Evolutionary conservation across 78 protist species (phyloP).

Genomic region (Tieghemostelium lacteum): DNA sequence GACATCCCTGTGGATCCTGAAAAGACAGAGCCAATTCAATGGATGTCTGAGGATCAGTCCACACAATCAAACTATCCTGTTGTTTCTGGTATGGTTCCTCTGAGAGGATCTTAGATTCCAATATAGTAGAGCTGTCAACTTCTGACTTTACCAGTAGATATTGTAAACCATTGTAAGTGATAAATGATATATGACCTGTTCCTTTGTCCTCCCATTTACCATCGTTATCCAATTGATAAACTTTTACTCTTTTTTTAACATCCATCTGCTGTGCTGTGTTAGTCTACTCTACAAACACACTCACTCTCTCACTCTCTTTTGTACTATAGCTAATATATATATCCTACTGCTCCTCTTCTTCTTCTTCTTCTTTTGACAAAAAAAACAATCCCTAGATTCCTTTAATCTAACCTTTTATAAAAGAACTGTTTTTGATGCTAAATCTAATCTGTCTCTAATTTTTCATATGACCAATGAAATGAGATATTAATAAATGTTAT

Average conservation of each 20-base stretch:
- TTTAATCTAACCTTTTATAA: too few relatives aligned
- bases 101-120: constrained; percentile 32
- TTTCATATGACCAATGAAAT: too few relatives aligned
- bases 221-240: constrained; percentile 56
- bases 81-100: constrained; percentile 74
- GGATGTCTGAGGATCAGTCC: constrained; percentile 88
- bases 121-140: constrained; percentile 27
- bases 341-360: too few relatives aligned
- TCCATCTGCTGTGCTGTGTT: too few relatives aligned
- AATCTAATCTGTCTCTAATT: too few relatives aligned
- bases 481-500: too few relatives aligned
- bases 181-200: constrained; percentile 66
- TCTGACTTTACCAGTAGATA: constrained; percentile 68
- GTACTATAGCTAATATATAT: too few relatives aligned
- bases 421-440: too few relatives aligned
- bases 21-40: constrained; percentile 87
- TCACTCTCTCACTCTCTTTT: too few relatives aligned
- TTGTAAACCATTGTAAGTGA: neutral
- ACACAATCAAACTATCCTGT: constrained; percentile 87
- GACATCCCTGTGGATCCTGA: constrained; percentile 83
- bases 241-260: constrained; percentile 58
- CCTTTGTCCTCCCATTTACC: constrained; percentile 83
- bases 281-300: too few relatives aligned
- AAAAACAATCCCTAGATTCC: too few relatives aligned
- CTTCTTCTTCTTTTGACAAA: too few relatives aligned